Evolutionary conservation across 441 rosid genomes (phyloP), one percentile per base, ranked within the genome.

Genomic region (Brassica hybrid): DNA sequence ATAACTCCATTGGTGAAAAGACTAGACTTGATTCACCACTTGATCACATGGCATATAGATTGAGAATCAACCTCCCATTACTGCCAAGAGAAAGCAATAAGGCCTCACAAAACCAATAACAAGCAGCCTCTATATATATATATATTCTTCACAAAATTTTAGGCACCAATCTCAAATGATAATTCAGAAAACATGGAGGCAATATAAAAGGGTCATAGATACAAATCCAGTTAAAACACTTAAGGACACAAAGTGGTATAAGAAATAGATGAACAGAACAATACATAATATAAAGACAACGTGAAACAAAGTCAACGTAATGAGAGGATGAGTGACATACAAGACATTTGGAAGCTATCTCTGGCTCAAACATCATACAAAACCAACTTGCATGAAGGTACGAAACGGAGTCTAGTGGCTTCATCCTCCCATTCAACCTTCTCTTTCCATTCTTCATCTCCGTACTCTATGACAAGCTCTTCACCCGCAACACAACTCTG

Each of bases 401-500:
- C 10, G 67, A 64, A 64, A 64, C 67, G 67, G 25, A 64, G 69
- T 38, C 16, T 36, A 6, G 69, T 65, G 16, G 52, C 52, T 65
- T 65, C 69, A 8, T 65, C 69, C 9, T 2, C 69, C 69, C 69
- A 64, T 17, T 36, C 68, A 17, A 64, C 52, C 0, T 11, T 11
- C 1, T 38, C 52, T 5, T 9, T 64, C 68, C 68, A 64, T 5
- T 36, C 52, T 36, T 36, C 52, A 36, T 36, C 68, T 64, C 27
- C 50, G 25, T 36, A 36, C 21, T 64, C 16, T 18, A 64, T 34
- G 16, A 36, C 68, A 5, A 64, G 10, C 7, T 18, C 27, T 64
- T 36, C 68, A 64, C 27, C 68, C 1, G 14, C 52, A 36, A 5
- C n/a, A 13, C 27, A 10, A 64, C 68, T 64, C 0, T 17, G 27